Conservation (phyloP, 73 alveolate species). For the Stentor roeselii region DNA sequence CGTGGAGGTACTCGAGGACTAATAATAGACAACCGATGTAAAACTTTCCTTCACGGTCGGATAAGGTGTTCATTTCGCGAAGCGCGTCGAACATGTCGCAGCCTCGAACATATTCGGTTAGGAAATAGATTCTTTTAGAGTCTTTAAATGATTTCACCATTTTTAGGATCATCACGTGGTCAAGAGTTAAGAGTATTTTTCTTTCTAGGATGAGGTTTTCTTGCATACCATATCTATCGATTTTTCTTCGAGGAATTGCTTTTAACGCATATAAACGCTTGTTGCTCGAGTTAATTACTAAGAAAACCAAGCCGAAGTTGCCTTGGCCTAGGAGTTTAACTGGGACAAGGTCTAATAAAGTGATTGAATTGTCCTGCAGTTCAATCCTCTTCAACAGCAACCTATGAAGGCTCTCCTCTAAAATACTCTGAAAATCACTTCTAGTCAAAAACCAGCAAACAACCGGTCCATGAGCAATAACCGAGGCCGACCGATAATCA, state of each 20-base stretch:
- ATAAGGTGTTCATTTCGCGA: constrained; percentile 43
- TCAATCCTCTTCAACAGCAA: constrained; percentile 25
- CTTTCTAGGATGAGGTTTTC: constrained; percentile 42
- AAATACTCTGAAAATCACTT: constrained; percentile 43
- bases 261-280: constrained; percentile 45
- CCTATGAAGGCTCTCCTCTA: constrained; percentile 51
- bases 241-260: constrained; percentile 33
- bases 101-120: constrained; percentile 51
- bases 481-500: constrained; percentile 17
- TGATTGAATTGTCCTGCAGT: constrained; percentile 25
- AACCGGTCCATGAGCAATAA: constrained; percentile 36
- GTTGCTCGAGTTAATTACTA: constrained; percentile 36
- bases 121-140: constrained; percentile 38
- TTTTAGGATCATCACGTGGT: constrained; percentile 48
- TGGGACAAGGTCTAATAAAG: constrained; percentile 30
- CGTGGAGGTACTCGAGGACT: constrained; percentile 25
- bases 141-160: constrained; percentile 46
- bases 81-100: constrained; percentile 53
- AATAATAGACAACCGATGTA: constrained; percentile 28
- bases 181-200: constrained; percentile 27
- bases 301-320: constrained; percentile 44
- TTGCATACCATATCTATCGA: constrained; percentile 32
- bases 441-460: constrained; percentile 31
- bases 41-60: constrained; percentile 42
- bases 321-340: constrained; percentile 47